Percentiles rank a stretch among this genome's conserved stretches.
These are phyloP conservation scores for Rhodamnia rubescens DNA, from an alignment of 345 rosid genomes.

Conservation along the genomic window DNA sequence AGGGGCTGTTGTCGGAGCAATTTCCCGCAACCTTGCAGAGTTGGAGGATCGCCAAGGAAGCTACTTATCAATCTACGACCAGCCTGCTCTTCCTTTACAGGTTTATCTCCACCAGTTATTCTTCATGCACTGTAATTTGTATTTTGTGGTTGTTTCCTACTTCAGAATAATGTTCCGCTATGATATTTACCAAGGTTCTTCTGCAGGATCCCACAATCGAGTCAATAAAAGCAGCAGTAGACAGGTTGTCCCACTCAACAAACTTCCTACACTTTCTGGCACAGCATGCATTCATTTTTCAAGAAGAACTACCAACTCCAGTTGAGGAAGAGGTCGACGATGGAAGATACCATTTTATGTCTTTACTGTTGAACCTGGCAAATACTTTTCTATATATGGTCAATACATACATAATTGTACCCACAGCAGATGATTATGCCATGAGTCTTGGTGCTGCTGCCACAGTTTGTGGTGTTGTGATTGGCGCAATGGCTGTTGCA, in stretches of 20 bases:
- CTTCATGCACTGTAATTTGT: neutral
- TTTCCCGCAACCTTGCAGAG: slow-evolving; percentile 96
- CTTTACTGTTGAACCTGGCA: slow-evolving; percentile 74
- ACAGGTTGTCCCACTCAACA: slow-evolving; percentile 71
- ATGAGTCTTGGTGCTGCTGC: slow-evolving; percentile 94
- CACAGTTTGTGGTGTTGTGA: slow-evolving; percentile 94
- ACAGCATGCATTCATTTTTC: slow-evolving; percentile 95
- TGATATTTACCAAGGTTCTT: slow-evolving; percentile 5
- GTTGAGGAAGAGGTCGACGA: slow-evolving; percentile 56
- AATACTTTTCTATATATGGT: slow-evolving; percentile 93
- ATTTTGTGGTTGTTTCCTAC: neutral
- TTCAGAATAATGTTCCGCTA: neutral
- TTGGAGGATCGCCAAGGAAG: slow-evolving; percentile 96
- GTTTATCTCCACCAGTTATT: slow-evolving; percentile 17
- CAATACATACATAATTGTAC: slow-evolving; percentile 90
- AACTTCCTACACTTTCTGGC: slow-evolving; percentile 86
- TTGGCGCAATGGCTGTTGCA: slow-evolving; percentile 98
- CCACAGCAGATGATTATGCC: slow-evolving; percentile 92
- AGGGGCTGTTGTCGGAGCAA: slow-evolving; percentile 97
- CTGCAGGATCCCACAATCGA: slow-evolving; percentile 83
- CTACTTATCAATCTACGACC: slow-evolving; percentile 86
- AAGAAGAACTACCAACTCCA: slow-evolving; percentile 80
- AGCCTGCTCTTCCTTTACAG: slow-evolving; percentile 79
- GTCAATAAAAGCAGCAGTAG: slow-evolving; percentile 75
- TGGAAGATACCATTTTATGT: slow-evolving; percentile 71